Percentiles rank a stretch among this genome's conserved stretches.
Evolutionary conservation across 164 flowering plant genomes (phyloP).

Genomic region (grape (Vitis vinifera)): ASM3070453v1 NC_081814.1:7589501-7590000

Average conservation of each 20-base stretch:
- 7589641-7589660: constrained; percentile 4
- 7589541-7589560: not conserved
- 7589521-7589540: not conserved
- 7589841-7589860: too few species aligned
- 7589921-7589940: too few species aligned
- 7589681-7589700: not conserved
- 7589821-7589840: too few species aligned
- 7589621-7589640: too few species aligned
- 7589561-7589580: too few species aligned
- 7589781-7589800: constrained; percentile 12
- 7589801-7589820: not conserved
- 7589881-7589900: too few species aligned
- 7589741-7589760: not conserved
- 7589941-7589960: not conserved
- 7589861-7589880: too few species aligned
- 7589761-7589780: not conserved
- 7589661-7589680: constrained; percentile 4
- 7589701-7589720: not conserved
- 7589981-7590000: not conserved
- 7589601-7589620: too few species aligned
- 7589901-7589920: too few species aligned
- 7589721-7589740: constrained; percentile 5
- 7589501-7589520: not conserved
- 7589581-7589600: not conserved
- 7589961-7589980: not conserved